Percentiles rank a stretch among this genome's conserved stretches.
phyloP scores from a whole-genome alignment of 192 early-diverging fungal species.

The Coemansia sp. region DNA sequence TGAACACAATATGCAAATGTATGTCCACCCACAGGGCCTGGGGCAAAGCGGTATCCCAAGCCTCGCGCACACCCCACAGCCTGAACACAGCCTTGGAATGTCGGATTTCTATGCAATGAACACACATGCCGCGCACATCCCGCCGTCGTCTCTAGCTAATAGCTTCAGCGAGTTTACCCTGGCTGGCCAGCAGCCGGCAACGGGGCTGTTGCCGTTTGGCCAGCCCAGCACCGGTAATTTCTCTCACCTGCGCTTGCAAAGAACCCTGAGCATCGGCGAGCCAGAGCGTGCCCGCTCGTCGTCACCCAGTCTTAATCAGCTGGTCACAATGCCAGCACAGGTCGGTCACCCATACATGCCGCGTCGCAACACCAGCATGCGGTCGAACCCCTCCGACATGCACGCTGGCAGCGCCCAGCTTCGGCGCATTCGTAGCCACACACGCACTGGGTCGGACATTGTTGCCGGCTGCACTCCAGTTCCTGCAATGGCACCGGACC shows the following conservation, averaged over 20 bases:
- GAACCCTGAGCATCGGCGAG: constrained; percentile 36
- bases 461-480: constrained; percentile 3
- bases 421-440: constrained; percentile 18
- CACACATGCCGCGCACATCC: constrained; percentile 4
- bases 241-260: constrained; percentile 19
- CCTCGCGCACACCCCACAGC: constrained; percentile 21
- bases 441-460: constrained; percentile 9
- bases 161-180: constrained; percentile 3
- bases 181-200: neutral
- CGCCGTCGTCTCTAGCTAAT: constrained; percentile 13
- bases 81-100: neutral
- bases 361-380: constrained; percentile 16
- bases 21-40: constrained; percentile 8
- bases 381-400: constrained; percentile 7
- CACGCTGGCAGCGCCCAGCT: constrained; percentile 1
- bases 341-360: constrained; percentile 20
- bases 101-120: constrained; percentile 4
- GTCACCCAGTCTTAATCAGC: constrained; percentile 16
- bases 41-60: constrained; percentile 14
- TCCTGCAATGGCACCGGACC: neutral
- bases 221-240: constrained; percentile 3
- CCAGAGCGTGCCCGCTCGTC: constrained; percentile 26
- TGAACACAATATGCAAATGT: constrained; percentile 18
- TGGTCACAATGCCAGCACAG: constrained; percentile 10
- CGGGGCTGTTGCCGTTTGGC: constrained; percentile 5